phyloP scores from a whole-genome alignment of 768 basidiomycete genomes.

The Xanthoconium purpureum region DNA sequence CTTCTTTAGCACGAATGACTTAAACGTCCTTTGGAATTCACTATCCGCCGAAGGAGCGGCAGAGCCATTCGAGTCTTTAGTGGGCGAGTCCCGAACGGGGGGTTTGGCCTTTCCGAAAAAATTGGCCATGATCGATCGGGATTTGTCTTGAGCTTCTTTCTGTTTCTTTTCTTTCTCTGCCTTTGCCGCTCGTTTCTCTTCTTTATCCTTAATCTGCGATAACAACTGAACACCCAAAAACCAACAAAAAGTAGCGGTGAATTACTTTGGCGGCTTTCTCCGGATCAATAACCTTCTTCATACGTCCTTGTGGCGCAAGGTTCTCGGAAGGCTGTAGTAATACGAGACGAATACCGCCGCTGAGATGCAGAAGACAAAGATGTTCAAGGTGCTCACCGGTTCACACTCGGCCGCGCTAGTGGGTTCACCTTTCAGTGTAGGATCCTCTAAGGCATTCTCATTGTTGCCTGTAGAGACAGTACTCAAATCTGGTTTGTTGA shows the following conservation, averaged over 20 bases:
- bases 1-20: slow-evolving; percentile 76
- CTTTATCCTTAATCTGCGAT: slow-evolving; percentile 61
- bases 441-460: slow-evolving; percentile 19
- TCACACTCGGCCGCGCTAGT: slow-evolving; percentile 40
- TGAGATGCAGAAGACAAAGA: neutral
- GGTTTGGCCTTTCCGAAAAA: slow-evolving; percentile 71
- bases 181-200: slow-evolving; percentile 66
- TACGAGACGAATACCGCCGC: neutral
- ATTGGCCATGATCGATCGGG: slow-evolving; percentile 69
- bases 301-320: slow-evolving; percentile 35
- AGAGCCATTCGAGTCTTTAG: slow-evolving; percentile 27
- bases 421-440: slow-evolving; percentile 27
- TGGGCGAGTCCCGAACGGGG: slow-evolving; percentile 19
- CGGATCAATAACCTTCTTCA: slow-evolving; percentile 53
- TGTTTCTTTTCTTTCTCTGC: slow-evolving; percentile 70
- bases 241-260: neutral
- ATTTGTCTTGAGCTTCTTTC: slow-evolving; percentile 67
- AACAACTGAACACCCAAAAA: slow-evolving; percentile 2
- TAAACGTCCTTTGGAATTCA: slow-evolving; percentile 76
- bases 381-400: slow-evolving; percentile 28
- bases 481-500: slow-evolving; percentile 19
- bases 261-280: slow-evolving; percentile 44
- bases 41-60: slow-evolving; percentile 40
- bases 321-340: slow-evolving; percentile 19
- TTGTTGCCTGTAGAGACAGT: slow-evolving; percentile 1